phyloP scores from a whole-genome alignment of 2,329 filamentous ascomycete species.

The Colletotrichum paranaense region DNA sequence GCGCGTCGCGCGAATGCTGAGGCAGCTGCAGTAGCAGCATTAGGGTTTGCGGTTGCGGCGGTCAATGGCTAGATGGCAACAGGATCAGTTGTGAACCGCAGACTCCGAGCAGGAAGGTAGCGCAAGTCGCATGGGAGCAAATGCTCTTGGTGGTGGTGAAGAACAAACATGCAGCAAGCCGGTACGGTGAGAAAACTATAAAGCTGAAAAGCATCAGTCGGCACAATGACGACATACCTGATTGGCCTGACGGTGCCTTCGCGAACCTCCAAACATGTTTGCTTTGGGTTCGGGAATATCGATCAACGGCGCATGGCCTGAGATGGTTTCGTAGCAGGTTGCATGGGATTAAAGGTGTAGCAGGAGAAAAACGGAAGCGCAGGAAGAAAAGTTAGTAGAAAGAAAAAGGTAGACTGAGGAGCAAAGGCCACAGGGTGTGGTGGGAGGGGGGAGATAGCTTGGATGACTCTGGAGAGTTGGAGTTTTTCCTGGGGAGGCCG shows the following conservation, averaged over 20 bases:
- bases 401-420: neutral
- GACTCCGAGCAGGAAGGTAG: neutral
- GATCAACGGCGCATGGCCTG: constrained; percentile 39
- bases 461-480: neutral
- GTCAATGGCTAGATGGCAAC: constrained; percentile 66
- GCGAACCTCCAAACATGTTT: constrained; percentile 64
- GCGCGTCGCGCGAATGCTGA: constrained; percentile 81
- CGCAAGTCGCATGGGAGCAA: neutral
- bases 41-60: constrained; percentile 73
- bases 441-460: neutral
- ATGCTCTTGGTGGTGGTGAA: neutral
- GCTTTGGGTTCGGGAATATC: constrained; percentile 26
- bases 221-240: constrained; percentile 50
- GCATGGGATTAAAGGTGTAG: constrained; percentile 11
- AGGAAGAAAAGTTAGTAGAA: neutral
- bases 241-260: constrained; percentile 59
- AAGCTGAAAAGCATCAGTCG: neutral
- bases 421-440: neutral
- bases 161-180: neutral
- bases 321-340: constrained; percentile 38
- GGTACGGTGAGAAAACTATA: neutral
- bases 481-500: constrained; percentile 1
- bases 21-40: constrained; percentile 82
- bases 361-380: neutral
- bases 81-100: constrained; percentile 34